Evolutionary conservation across 768 basidiomycete genomes (phyloP), one percentile per base, ranked within the genome.

Genomic region (Lentinula detonsa): DNA sequence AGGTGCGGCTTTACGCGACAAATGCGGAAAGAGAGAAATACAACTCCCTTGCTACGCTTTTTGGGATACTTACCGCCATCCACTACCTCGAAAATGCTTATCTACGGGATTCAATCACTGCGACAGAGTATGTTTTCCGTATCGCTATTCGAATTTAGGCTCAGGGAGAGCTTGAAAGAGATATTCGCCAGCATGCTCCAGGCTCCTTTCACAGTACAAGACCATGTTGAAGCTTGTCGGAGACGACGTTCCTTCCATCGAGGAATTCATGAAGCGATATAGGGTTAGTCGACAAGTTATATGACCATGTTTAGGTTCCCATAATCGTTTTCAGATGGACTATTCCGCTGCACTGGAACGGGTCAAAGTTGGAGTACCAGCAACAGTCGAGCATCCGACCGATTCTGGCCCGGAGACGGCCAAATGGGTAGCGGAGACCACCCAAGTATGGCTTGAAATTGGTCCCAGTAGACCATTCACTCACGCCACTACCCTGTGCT

Each of bases 341-440:
- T 83, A 91, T 62, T 92, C 93, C 1, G 96, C 96, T 10, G 96
- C 96, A 2, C 75, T 96, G 8, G 93, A 98, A 72, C 80, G 95
- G 43, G 77, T 98, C 37, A 83, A 88, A 69, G 91, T 98, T 1
- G 95, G 95, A 9, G 95, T 98, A 0, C 96, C 96, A 4, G 96
- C 96, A 0, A 98, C 95, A 0, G 91, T 97, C 3, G 95, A 98
- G 71, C 96, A 98, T 72, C 91, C 92, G 11, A 90, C 90, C 49
- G 94, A 95, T 71, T 90, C 90, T 7, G 93, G 92, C 0, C 90
- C 90, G 10, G 95, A 98, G 73, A 93, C 92, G 0, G 91, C 91
- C 39, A 97, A 98, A 73, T 95, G 92, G 91, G 93, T 99, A 28
- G 96, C 96, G 8, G 93, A 98, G 73, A 98, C 96, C 5, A 98